These are phyloP conservation scores for Xylaria sp. DNA, from an alignment of 2,329 filamentous ascomycete species.

Conservation along the genomic window DNA sequence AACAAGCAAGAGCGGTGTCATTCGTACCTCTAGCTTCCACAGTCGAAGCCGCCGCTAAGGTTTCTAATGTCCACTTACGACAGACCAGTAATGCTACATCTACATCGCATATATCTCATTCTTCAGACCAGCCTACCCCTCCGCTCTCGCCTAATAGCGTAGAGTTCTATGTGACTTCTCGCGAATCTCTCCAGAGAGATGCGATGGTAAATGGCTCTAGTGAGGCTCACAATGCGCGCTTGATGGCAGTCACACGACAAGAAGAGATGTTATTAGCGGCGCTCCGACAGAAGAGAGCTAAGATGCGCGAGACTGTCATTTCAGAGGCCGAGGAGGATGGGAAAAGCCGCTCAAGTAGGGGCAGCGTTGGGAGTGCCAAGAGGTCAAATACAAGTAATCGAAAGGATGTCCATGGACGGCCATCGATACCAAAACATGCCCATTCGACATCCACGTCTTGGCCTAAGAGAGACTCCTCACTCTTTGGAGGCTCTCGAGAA, in stretches of 20 bases:
- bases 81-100: conserved; percentile 37
- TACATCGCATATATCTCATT: conserved; percentile 45
- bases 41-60: conserved; percentile 41
- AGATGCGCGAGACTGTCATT: conserved; percentile 62
- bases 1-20: conserved; percentile 55
- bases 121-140: conserved; percentile 58
- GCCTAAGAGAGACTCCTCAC: conserved; percentile 26
- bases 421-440: conserved; percentile 11
- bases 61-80: conserved; percentile 34
- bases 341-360: conserved; percentile 28
- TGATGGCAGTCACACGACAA: conserved; percentile 68
- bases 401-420: neutral
- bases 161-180: conserved; percentile 59
- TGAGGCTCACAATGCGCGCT: conserved; percentile 52
- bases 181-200: conserved; percentile 49
- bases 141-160: conserved; percentile 63
- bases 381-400: conserved; percentile 7
- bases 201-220: conserved; percentile 38
- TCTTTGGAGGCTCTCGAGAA: conserved; percentile 20
- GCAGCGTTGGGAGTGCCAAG: conserved; percentile 22
- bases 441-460: conserved; percentile 1
- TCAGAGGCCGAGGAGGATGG: conserved; percentile 55
- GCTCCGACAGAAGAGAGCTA: conserved; percentile 64
- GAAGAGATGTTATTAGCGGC: conserved; percentile 69
- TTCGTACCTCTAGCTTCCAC: conserved; percentile 50